These are phyloP conservation scores for Chrysanthemum seticuspe DNA, from an alignment of 129 eudicot genomes.

Conservation along the genomic window DNA sequence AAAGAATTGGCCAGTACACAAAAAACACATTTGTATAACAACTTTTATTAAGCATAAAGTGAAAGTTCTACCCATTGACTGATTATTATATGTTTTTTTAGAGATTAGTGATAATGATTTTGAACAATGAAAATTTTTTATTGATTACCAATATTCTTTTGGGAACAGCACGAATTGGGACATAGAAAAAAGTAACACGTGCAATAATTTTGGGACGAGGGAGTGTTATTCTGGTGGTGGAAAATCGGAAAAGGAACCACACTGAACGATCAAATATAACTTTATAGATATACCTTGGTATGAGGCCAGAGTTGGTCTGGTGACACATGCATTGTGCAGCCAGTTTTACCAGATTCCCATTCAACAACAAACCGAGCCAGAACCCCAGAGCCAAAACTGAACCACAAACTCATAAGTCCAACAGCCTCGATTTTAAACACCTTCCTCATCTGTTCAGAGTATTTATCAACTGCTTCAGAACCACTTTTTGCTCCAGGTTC, in stretches of 20 bases:
- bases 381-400: slow-evolving; percentile 91
- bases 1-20: no score
- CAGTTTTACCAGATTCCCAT: slow-evolving; percentile 95
- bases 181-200: no score
- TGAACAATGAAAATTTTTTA: no score
- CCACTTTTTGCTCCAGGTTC: slow-evolving; percentile 33
- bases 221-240: no score
- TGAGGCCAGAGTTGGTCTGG: slow-evolving; percentile 99
- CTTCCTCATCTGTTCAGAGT: slow-evolving; percentile 79
- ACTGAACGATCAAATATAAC: neutral
- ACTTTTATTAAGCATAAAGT: neutral
- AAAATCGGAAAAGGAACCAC: neutral
- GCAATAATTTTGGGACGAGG: no score
- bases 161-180: no score
- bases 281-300: slow-evolving; percentile 63
- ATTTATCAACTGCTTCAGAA: slow-evolving; percentile 55
- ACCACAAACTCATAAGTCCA: slow-evolving; percentile 96
- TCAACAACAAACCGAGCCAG: slow-evolving; percentile 97
- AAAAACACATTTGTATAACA: neutral
- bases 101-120: no score
- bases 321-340: slow-evolving; percentile 98
- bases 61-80: no score
- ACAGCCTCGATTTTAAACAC: slow-evolving; percentile 94
- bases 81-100: no score
- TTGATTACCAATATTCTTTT: no score